These are phyloP conservation scores for Ophiostoma novo-ulmi DNA, from an alignment of 2,329 filamentous ascomycete genomes.

Conservation along the genomic window DNA sequence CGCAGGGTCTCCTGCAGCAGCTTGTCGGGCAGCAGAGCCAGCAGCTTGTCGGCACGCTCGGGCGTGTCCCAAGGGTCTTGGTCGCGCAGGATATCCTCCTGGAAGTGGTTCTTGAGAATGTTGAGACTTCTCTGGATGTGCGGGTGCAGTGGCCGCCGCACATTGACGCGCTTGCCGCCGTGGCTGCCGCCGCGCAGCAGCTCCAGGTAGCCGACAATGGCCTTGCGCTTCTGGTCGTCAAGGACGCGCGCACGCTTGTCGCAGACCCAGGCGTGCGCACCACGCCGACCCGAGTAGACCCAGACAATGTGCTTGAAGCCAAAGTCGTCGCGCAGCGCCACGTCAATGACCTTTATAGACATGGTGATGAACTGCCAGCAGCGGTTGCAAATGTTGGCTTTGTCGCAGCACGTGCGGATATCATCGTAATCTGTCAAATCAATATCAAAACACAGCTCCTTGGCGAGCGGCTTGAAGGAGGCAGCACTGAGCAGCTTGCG, in stretches of 20 bases:
- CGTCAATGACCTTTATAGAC: conserved; percentile 90
- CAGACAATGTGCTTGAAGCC: conserved; percentile 95
- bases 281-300: conserved; percentile 96
- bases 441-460: conserved; percentile 98
- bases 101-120: conserved; percentile 78
- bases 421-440: conserved; percentile 99
- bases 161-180: conserved; percentile 78
- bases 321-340: conserved; percentile 85
- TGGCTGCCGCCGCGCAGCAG: conserved; percentile 82
- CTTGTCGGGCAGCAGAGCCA: conserved; percentile 79
- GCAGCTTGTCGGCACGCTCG: conserved; percentile 69
- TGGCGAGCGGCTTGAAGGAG: conserved; percentile 79
- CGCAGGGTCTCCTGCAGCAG: conserved; percentile 70
- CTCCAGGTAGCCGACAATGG: conserved; percentile 85
- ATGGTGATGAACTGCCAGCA: conserved; percentile 98
- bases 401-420: conserved; percentile 88
- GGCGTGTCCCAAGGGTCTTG: conserved; percentile 79
- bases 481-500: conserved; percentile 79
- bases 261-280: conserved; percentile 97
- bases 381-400: conserved; percentile 86
- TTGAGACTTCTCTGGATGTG: conserved; percentile 84
- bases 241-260: conserved; percentile 79
- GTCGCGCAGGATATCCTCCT: conserved; percentile 69
- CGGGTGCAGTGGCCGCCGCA: conserved; percentile 80
- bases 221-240: conserved; percentile 78